phyloP scores from a whole-genome alignment of 805 yeast genomes.

The Starmera caribaea region DNA sequence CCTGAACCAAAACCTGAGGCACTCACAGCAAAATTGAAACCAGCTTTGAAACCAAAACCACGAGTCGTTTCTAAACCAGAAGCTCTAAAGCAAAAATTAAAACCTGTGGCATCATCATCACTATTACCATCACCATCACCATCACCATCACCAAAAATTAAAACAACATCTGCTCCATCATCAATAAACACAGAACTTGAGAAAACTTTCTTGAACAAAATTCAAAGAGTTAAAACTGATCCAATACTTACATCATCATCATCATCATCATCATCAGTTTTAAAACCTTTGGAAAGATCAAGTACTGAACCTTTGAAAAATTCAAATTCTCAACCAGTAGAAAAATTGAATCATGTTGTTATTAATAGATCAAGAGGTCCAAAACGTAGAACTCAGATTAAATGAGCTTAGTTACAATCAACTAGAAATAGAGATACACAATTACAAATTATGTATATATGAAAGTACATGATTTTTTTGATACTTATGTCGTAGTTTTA shows the following conservation, averaged over 20 bases:
- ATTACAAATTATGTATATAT: no score
- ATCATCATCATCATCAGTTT: background rate
- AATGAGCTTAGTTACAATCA: constrained; percentile 1
- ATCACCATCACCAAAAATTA: background rate
- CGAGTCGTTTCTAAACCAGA: constrained; percentile 14
- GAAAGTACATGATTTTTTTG: no score
- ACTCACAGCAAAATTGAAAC: constrained; percentile 1
- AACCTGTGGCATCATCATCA: constrained; percentile 3
- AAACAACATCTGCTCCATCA: no score
- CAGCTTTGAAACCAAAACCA: constrained; percentile 9
- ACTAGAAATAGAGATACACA: background rate
- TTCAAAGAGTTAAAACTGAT: constrained; percentile 8
- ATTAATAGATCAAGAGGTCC: constrained; percentile 26
- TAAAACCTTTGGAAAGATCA: background rate
- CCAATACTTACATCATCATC: constrained; percentile 3
- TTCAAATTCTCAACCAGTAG: constrained; percentile 1
- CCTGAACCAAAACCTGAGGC: constrained; percentile 8
- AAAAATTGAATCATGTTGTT: constrained; percentile 19
- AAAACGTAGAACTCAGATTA: constrained; percentile 25
- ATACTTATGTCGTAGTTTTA: no score
- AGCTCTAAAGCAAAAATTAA: constrained; percentile 7
- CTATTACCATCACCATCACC: background rate
- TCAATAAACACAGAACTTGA: no score
- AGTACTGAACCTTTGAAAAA: constrained; percentile 13
- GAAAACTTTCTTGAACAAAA: background rate